These are phyloP conservation scores for Parafenestella ontariensis DNA, from an alignment of 2,329 filamentous ascomycete genomes.

Conservation along the genomic window DNA sequence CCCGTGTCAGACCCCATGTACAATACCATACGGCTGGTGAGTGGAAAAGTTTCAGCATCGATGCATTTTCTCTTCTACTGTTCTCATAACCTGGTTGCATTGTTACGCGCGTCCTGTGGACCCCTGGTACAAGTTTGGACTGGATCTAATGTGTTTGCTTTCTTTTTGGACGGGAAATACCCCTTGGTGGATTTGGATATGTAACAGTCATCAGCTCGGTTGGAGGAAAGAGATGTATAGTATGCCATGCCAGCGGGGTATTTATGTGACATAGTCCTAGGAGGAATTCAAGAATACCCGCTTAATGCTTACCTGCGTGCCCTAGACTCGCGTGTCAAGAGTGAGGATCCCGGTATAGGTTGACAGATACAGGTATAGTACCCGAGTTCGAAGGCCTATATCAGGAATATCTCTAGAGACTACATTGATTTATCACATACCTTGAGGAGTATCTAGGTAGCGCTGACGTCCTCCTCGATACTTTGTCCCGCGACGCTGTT, in stretches of 20 bases:
- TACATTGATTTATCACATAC: neutral
- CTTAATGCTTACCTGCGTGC: neutral
- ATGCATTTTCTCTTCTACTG: conserved; percentile 4
- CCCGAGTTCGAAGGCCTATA: neutral
- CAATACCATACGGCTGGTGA: conserved; percentile 8
- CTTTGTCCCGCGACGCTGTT: too few species aligned
- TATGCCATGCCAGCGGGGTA: conserved; percentile 6
- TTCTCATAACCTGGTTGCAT: conserved; percentile 7
- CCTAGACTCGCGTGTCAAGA: neutral
- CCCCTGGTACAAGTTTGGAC: conserved; percentile 22
- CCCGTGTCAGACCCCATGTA: conserved; percentile 11
- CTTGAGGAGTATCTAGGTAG: too few species aligned
- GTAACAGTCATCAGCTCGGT: conserved; percentile 8
- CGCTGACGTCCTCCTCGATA: neutral
- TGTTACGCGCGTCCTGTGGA: conserved; percentile 34
- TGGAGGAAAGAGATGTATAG: conserved; percentile 1
- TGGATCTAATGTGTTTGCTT: conserved; percentile 39
- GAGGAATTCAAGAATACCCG: neutral
- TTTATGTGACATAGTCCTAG: neutral
- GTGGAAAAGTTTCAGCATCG: conserved; percentile 3
- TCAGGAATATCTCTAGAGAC: neutral
- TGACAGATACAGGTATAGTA: neutral
- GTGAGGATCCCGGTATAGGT: neutral
- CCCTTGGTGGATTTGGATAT: conserved; percentile 10
- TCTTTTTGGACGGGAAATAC: conserved; percentile 22